Base-by-base conservation (phyloP, 352 stramenopile species). In the Thraustotheca clavata region DNA sequence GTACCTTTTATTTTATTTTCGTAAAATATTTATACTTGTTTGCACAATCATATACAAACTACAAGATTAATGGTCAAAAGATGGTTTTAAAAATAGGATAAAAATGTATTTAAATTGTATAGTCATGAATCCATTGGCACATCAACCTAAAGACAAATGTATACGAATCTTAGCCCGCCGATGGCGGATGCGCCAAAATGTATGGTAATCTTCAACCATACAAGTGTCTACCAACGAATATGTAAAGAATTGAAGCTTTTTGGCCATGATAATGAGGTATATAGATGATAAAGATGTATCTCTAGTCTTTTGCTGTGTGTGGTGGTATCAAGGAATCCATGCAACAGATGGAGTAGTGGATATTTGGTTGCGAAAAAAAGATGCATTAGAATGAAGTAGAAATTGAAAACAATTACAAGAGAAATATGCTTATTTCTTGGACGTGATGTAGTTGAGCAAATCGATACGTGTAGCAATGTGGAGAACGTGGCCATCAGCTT, bases 381-480 rank as follows among this genome's bases (percentile, higher is more conserved):
- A n/a, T n/a, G n/a, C n/a, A n/a, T n/a, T n/a, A n/a, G n/a, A n/a
- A n/a, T n/a, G n/a, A n/a, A n/a, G n/a, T n/a, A n/a, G n/a, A n/a
- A n/a, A n/a, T n/a, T n/a, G n/a, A n/a, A n/a, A n/a, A n/a, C n/a
- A n/a, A n/a, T n/a, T n/a, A n/a, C n/a, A n/a, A n/a, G n/a, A n/a
- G n/a, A n/a, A n/a, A n/a, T n/a, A n/a, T n/a, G n/a, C n/a, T 24
- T 54, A 54, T 41, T 63, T 27, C 18, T 65, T 16, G 7, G 35
- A 38, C 8, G 88, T 92, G 71, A 98, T 96, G 79, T 92, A 98
- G 71, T 97, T 96, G 65, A 98, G 78, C 60, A 98, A 75, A 74
- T 98, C 95, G 74, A 98, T 98, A 24, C 95, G 76, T 59, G 91
- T 97, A 32, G 97, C 94, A 49, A 98, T 91, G 26, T 93, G 93